Percentiles rank a stretch among this genome's conserved stretches.
phyloP scores from a whole-genome alignment of 1,284 basidiomycete species.

The Melampsora abietis-canadensis region DNA sequence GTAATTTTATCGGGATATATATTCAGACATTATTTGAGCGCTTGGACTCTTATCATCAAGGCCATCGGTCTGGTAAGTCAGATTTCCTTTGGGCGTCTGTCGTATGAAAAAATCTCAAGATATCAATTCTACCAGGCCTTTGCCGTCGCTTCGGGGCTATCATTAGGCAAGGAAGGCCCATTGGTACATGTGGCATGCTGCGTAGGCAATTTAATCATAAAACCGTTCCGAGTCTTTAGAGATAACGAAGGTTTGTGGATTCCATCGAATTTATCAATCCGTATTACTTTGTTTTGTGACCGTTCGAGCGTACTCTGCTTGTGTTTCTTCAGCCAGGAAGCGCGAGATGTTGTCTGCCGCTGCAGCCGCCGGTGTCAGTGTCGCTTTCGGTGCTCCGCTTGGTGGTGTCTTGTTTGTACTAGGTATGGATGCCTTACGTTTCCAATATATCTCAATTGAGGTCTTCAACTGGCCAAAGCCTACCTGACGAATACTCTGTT shows the following conservation, averaged over 20 bases:
- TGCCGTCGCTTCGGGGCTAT: conserved; percentile 44
- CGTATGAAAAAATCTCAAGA: not conserved
- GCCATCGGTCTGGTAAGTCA: conserved; percentile 33
- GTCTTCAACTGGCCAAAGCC: too few species aligned
- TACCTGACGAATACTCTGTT: too few species aligned
- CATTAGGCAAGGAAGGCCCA: conserved; percentile 50
- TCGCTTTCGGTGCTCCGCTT: conserved; percentile 70
- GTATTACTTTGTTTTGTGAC: not conserved
- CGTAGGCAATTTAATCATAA: conserved; percentile 51
- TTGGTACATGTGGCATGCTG: conserved; percentile 53
- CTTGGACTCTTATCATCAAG: conserved; percentile 61
- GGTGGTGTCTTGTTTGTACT: conserved; percentile 55
- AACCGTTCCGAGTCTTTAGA: conserved; percentile 33
- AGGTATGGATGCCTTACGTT: conserved; percentile 11
- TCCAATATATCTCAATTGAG: not conserved
- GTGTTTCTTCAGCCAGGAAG: conserved; percentile 60
- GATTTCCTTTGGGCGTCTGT: not conserved
- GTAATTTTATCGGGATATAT: conserved; percentile 71
- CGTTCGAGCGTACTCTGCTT: not conserved
- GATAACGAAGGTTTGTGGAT: conserved; percentile 32
- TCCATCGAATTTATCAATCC: not conserved
- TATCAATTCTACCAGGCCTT: conserved; percentile 46
- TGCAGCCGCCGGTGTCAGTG: conserved; percentile 68
- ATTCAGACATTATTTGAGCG: conserved; percentile 66
- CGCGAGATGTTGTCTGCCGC: conserved; percentile 66